Conservation (phyloP, 805 yeast species). For the Wickerhamiella vanderwaltii region DNA sequence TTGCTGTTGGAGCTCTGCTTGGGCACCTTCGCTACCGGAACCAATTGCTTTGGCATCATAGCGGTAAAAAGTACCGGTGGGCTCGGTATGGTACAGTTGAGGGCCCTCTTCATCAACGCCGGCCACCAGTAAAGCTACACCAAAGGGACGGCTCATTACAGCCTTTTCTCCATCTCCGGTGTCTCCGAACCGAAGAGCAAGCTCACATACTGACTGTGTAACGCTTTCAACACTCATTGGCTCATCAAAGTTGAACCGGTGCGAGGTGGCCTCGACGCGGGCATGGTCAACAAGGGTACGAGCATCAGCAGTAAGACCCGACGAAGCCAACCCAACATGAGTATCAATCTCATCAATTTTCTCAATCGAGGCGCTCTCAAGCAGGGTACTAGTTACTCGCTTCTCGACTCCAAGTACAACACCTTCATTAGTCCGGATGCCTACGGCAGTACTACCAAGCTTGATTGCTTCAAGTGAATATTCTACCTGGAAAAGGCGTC, state of each 20-base stretch:
- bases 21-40: conserved; percentile 98
- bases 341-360: conserved; percentile 88
- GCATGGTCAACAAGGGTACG: conserved; percentile 98
- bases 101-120: conserved; percentile 95
- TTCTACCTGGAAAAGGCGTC: conserved; percentile 94
- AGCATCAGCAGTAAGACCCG: conserved; percentile 97
- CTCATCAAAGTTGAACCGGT: conserved; percentile 82
- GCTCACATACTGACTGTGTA: conserved; percentile 93
- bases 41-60: conserved; percentile 99
- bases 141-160: conserved; percentile 95
- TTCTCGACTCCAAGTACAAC: conserved; percentile 95
- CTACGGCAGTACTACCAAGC: conserved; percentile 95
- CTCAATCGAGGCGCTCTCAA: conserved; percentile 89
- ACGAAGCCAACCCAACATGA: conserved; percentile 97
- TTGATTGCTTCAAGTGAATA: conserved; percentile 96
- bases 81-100: conserved; percentile 95
- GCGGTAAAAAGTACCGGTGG: conserved; percentile 94
- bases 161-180: conserved; percentile 85
- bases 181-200: conserved; percentile 93
- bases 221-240: conserved; percentile 82
- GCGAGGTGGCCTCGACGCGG: conserved; percentile 70
- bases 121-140: conserved; percentile 92
- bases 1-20: conserved; percentile 91
- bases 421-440: conserved; percentile 90
- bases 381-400: conserved; percentile 81